Conservation (phyloP, 345 rosid species). For the Bruguiera sexangula region DNA sequence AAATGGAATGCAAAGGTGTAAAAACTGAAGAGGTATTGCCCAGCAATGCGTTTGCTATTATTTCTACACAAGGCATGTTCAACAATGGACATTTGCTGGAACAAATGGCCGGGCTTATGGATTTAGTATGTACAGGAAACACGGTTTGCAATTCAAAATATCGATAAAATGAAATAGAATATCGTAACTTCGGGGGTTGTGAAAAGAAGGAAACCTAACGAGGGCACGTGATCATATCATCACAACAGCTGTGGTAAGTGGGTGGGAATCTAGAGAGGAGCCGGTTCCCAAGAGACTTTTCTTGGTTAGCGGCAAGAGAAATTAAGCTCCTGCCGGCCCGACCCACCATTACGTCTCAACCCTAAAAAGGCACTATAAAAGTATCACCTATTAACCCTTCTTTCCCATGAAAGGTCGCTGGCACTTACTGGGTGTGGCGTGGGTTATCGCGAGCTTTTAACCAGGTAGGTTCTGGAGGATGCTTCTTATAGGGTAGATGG, state of each 20-base stretch:
- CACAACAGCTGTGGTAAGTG: not conserved
- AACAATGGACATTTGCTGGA: too few relatives aligned
- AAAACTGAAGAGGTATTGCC: too few relatives aligned
- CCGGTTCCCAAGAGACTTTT: not conserved
- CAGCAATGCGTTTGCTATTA: too few relatives aligned
- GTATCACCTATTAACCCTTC: not conserved
- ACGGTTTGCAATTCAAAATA: too few relatives aligned
- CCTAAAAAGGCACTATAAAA: not conserved
- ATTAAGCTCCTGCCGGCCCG: conserved; percentile 3
- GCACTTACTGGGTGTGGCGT: not conserved
- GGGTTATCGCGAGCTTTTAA: not conserved
- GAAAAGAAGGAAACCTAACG: not conserved
- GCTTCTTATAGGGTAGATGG: not conserved
- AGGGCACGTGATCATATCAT: not conserved
- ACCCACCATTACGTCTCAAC: not conserved
- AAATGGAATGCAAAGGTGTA: too few relatives aligned
- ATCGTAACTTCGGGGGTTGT: too few relatives aligned
- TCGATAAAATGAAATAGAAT: too few relatives aligned
- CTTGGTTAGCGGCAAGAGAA: not conserved
- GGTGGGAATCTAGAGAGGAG: conserved; percentile 1
- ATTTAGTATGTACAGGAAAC: too few relatives aligned
- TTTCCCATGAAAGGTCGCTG: conserved; percentile 1
- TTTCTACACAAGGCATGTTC: too few relatives aligned
- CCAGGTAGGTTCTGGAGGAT: not conserved
- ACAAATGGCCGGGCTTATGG: too few relatives aligned